These are phyloP conservation scores for Coelastrella sp. DNA, from an alignment of 139 green algal genomes.

Conservation along the genomic window DNA sequence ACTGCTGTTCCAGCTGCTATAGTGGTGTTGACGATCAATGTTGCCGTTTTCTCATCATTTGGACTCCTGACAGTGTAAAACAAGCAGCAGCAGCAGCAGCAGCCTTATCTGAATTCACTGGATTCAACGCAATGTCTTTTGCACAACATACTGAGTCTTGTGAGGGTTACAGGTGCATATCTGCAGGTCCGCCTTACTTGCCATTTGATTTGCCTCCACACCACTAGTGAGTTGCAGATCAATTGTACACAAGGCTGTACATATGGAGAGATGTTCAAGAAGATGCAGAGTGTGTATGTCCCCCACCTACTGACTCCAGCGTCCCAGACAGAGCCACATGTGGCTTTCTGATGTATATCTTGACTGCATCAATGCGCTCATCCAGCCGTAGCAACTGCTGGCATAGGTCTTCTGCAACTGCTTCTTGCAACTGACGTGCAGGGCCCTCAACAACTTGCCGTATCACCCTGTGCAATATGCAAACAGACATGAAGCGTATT, in stretches of 20 bases:
- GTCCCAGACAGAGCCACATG: constrained; percentile 69
- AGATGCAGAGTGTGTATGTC: neutral
- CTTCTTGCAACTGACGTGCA: constrained; percentile 64
- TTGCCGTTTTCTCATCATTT: neutral
- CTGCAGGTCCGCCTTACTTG: too few relatives aligned
- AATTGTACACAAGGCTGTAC: too few relatives aligned
- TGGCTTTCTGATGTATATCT: constrained; percentile 67
- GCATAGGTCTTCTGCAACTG: constrained; percentile 64
- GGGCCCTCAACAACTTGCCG: constrained; percentile 63
- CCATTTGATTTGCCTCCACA: too few relatives aligned
- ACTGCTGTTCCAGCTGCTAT: too few relatives aligned
- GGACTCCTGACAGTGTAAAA: neutral
- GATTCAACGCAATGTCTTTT: too few relatives aligned
- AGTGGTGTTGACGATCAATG: too few relatives aligned
- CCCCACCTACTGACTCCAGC: constrained; percentile 63
- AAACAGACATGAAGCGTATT: too few relatives aligned
- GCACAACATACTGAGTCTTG: too few relatives aligned
- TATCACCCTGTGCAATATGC: constrained; percentile 69
- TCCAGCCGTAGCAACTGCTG: constrained; percentile 53
- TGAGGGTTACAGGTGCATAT: too few relatives aligned
- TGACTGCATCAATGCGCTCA: constrained; percentile 46
- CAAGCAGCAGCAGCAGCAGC: neutral
- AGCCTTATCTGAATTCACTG: neutral
- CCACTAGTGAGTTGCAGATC: too few relatives aligned
- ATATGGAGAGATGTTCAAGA: too few relatives aligned